Evolutionary conservation across 2,329 filamentous ascomycete species (phyloP), one percentile per base, ranked within the genome.

Genomic region (Colletotrichum sp.): DNA sequence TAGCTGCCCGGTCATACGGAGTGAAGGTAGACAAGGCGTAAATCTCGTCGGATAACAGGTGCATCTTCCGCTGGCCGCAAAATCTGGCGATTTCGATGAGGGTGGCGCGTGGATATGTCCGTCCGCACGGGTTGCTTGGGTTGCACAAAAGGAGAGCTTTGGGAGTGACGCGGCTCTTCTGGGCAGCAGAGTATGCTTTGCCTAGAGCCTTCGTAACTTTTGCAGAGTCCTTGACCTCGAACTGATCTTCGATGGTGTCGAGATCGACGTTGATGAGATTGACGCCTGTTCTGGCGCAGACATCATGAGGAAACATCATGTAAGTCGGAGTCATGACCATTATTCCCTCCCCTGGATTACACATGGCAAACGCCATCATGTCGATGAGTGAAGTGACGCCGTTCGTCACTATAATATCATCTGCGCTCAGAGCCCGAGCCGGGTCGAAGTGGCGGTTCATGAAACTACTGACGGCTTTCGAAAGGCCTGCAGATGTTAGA

Each of bases 121-220:
- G 43, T 4, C 69, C 73, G 30, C 65, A 63, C 8, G 64, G 69
- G 32, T 67, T 67, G 18, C 55, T 62, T 13, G 69, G 69, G 56
- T 75, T 75, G n/a, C 69, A 72, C 14, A 75, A 56, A 18, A 75
- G 58, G 26, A 75, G 36, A 18, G 59, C 32, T 9, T 48, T 66
- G 14, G 55, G 58, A 5, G n/a, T 26, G 24, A 28, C 32, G 16
- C 59, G 34, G 4, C 52, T 8, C 6, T 26, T 24, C 26, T 13
- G 43, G 2, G 72, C 66, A 18, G 48, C 3, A 36, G 14, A 7
- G 26, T 72, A 48, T n/a, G 56, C 55, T 38, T 43, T 21, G 9
- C 28, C 3, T 10, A 67, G 18, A 7, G 34, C 52, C 16, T 38
- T 18, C 21, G 56, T 24, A 13, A 71, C 26, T 4, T 48, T 10